phyloP scores from a whole-genome alignment of 2,329 filamentous ascomycete genomes.

The Sphaerulina vaccinii region DNA sequence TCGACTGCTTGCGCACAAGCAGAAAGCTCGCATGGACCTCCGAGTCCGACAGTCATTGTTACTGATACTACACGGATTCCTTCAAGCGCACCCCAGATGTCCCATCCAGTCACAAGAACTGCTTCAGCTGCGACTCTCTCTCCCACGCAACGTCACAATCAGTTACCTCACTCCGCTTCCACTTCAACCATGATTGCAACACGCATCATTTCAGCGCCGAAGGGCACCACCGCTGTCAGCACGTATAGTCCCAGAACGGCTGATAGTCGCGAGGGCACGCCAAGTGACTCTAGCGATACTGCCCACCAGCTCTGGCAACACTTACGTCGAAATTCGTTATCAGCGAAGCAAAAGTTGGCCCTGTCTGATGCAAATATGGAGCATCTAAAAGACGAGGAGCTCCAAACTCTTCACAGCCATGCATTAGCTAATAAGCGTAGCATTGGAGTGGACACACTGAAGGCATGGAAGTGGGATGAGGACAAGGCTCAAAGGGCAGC shows the following conservation, averaged over 20 bases:
- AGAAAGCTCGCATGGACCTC: background rate
- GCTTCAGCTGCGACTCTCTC: background rate
- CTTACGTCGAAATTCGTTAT: constrained; percentile 38
- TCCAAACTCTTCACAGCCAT: constrained; percentile 34
- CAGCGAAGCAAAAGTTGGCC: constrained; percentile 25
- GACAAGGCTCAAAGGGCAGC: constrained; percentile 22
- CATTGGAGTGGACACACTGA: constrained; percentile 43
- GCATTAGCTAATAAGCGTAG: constrained; percentile 43
- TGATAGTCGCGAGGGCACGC: constrained; percentile 9
- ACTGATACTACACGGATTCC: constrained; percentile 11
- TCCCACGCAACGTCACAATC: background rate
- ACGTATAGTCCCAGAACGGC: background rate
- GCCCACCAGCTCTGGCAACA: constrained; percentile 42
- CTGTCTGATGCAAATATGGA: constrained; percentile 26
- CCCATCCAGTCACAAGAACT: constrained; percentile 6
- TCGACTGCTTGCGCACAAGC: background rate
- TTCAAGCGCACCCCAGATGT: background rate
- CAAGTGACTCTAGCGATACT: constrained; percentile 24
- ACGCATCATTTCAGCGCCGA: constrained; percentile 17
- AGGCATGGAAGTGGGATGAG: constrained; percentile 37
- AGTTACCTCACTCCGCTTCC: constrained; percentile 11
- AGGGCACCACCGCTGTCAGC: constrained; percentile 13
- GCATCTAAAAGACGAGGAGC: constrained; percentile 30
- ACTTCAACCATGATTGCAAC: constrained; percentile 15
- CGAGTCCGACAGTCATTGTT: constrained; percentile 16